Evolutionary conservation across 768 basidiomycete species (phyloP).

Genomic region (Astraeus odoratus): DNA sequence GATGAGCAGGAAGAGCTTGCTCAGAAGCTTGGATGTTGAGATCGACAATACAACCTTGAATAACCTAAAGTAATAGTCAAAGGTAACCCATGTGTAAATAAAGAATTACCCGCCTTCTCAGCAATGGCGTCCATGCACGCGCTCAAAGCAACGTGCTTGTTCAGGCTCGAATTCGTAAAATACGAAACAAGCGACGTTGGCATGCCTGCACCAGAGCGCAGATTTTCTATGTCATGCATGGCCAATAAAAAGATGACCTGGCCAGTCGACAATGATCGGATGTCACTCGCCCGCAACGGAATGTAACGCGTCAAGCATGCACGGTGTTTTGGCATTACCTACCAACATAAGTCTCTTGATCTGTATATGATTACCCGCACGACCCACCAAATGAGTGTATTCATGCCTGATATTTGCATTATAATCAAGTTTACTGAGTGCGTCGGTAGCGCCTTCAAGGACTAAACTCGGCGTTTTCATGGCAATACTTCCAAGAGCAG

Average conservation of each 20-base stretch:
- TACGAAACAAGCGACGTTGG: constrained; percentile 81
- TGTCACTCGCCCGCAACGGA: constrained; percentile 56
- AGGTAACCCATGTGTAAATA: not conserved
- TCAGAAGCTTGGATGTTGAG: constrained; percentile 69
- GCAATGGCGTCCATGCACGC: constrained; percentile 82
- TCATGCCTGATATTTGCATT: constrained; percentile 86
- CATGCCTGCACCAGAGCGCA: constrained; percentile 73
- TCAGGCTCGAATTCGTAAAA: constrained; percentile 82
- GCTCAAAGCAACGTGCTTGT: constrained; percentile 58
- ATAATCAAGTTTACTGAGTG: constrained; percentile 85
- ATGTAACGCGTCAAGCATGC: constrained; percentile 57
- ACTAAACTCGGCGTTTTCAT: constrained; percentile 82
- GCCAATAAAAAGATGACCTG: constrained; percentile 82
- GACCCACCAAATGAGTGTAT: constrained; percentile 64
- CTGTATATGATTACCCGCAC: not conserved
- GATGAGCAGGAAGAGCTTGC: constrained; percentile 63
- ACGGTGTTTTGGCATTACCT: constrained; percentile 73
- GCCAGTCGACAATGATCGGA: constrained; percentile 68
- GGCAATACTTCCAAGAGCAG: constrained; percentile 75
- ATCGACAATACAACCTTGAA: constrained; percentile 64
- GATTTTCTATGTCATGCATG: constrained; percentile 82
- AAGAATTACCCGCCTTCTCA: constrained; percentile 53
- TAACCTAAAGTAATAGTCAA: constrained; percentile 48
- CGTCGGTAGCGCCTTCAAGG: constrained; percentile 75
- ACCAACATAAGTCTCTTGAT: constrained; percentile 6